These are phyloP conservation scores for Bromus sterilis DNA, from an alignment of 176 grass and related monocot species.

Conservation along the genomic window DNA sequence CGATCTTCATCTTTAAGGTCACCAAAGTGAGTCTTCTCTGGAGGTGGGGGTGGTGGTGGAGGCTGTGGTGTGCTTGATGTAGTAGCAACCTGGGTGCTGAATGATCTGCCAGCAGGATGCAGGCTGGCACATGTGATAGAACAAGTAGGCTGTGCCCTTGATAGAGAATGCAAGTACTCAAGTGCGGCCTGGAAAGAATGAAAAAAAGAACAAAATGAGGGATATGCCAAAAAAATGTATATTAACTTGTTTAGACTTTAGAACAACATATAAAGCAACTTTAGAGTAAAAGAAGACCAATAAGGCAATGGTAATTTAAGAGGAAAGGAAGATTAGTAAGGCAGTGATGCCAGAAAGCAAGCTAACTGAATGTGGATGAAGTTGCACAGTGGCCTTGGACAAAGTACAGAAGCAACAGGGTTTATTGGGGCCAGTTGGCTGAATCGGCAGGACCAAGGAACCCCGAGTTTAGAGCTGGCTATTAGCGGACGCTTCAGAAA, in stretches of 20 bases:
- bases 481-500: no score
- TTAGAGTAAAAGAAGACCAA: background rate
- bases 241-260: background rate
- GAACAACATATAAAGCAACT: background rate
- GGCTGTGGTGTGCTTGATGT: constrained; percentile 58
- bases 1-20: constrained; percentile 66
- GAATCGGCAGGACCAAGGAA: no score
- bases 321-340: background rate
- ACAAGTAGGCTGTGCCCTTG: constrained; percentile 28
- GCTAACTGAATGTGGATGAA: background rate
- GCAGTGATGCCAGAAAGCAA: background rate
- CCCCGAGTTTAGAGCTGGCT: no score
- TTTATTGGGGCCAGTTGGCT: no score
- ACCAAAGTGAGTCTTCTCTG: constrained; percentile 81
- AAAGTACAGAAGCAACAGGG: background rate
- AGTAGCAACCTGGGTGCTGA: constrained; percentile 61
- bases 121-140: constrained; percentile 25
- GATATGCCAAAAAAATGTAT: background rate
- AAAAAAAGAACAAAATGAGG: background rate
- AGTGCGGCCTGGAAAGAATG: constrained; percentile 12
- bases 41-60: constrained; percentile 71
- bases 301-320: background rate
- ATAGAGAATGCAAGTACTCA: constrained; percentile 33
- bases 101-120: constrained; percentile 27
- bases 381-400: background rate